Evolutionary conservation across 2,329 filamentous ascomycete species (phyloP), one percentile per base, ranked within the genome.

Genomic region (Colletotrichum noveboracense): DNA sequence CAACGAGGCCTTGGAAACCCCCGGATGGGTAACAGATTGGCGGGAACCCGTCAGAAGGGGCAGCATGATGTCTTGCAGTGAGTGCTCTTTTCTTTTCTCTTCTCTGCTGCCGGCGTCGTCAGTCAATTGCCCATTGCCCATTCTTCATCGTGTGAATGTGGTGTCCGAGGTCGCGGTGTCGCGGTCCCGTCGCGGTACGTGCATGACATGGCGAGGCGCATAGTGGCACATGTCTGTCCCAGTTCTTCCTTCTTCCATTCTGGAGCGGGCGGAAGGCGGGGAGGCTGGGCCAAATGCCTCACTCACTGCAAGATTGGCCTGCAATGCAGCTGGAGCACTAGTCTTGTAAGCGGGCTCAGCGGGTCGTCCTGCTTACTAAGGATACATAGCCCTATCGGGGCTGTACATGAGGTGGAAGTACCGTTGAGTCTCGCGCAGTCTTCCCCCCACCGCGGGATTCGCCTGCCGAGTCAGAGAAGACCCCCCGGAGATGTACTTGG

Each of bases 141-240:
- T 67, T 67, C 62, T 71, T 71, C 70, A 71, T 66, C 62, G 26
- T 60, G 26, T 26, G 18, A 36, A 62, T 26, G n/a, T n/a, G 30
- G 13, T 43, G 61, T 38, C 30, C 28, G 36, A 26, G 56, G 26
- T 28, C 32, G 70, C 26, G 61, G 60, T 58, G 26, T 61, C 28
- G 26, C n/a, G 26, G 58, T 18, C 58, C 38, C 28, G 61, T 34
- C 60, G 28, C 48, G 71, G 60, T 32, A 60, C 58, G 60, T 52
- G 67, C 71, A 60, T 65, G 67, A 48, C 60, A 74, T 28, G 67
- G 48, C 32, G 48, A 71, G 66, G 67, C 61, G 66, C 70, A 70
- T 34, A 43, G 26, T 43, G 36, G 67, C 58, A 70, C 66, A 74
- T 58, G 66, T 61, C 52, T 64, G 34, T 64, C 30, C 56, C 66